These are phyloP conservation scores for Trypanosoma vivax DNA, from an alignment of 208 protist species.

Conservation along the genomic window DNA sequence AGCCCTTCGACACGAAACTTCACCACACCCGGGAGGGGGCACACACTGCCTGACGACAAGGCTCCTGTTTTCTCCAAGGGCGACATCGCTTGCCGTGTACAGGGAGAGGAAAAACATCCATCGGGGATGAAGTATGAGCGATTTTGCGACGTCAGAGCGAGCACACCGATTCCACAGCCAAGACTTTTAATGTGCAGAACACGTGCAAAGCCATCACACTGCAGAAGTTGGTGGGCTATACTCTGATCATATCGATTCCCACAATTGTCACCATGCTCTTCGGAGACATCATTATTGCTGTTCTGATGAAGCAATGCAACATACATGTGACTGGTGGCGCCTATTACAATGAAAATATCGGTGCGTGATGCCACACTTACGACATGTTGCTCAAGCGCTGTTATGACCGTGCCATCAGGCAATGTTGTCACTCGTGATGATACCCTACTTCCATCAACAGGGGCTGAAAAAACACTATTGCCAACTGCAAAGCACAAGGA, in stretches of 20 bases:
- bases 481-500: slow-evolving; percentile 31
- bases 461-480: slow-evolving; percentile 21
- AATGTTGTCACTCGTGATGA: slow-evolving; percentile 6
- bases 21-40: background rate
- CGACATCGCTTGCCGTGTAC: background rate
- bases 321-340: slow-evolving; percentile 7
- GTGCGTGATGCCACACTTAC: background rate
- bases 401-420: slow-evolving; percentile 26
- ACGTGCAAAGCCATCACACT: background rate
- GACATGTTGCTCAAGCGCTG: slow-evolving; percentile 13
- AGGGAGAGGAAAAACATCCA: background rate
- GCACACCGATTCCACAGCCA: background rate
- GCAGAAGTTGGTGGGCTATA: background rate
- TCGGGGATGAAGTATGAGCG: slow-evolving; percentile 4
- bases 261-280: background rate
- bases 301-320: background rate
- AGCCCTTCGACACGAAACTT: slow-evolving; percentile 10
- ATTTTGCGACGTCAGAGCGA: slow-evolving; percentile 10
- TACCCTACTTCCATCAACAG: background rate
- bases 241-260: background rate
- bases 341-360: slow-evolving; percentile 10
- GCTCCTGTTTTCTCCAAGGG: no score
- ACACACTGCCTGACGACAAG: background rate
- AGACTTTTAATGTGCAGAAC: slow-evolving; percentile 12
- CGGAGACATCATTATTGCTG: background rate